phyloP scores from a whole-genome alignment of 495 filamentous ascomycete species.

The Darksidea phi region DNA sequence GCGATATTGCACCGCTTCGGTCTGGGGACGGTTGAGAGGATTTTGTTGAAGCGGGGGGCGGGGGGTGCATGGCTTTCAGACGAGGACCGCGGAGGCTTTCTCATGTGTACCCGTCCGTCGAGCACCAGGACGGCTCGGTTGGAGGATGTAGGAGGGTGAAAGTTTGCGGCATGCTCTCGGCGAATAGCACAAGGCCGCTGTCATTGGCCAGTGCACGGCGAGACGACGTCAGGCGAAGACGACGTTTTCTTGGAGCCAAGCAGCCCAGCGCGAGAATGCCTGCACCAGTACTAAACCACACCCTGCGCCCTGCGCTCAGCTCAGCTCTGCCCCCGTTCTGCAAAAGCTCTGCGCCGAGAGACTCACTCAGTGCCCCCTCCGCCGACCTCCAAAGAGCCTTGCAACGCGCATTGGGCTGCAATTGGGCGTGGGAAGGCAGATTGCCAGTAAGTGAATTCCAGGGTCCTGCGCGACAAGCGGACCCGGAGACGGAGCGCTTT shows the following conservation, averaged over 20 bases:
- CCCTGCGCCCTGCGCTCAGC: background rate
- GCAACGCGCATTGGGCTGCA: conserved; percentile 15
- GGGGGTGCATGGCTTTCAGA: no score
- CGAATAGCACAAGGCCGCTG: background rate
- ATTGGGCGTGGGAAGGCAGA: conserved; percentile 1
- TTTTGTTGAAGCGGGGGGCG: no score
- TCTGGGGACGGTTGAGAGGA: no score
- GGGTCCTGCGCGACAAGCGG: no score
- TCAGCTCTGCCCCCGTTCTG: background rate
- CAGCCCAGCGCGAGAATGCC: conserved; percentile 14
- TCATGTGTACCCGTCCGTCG: no score
- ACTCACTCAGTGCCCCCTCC: background rate
- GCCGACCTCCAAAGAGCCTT: background rate
- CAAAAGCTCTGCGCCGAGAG: background rate
- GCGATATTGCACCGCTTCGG: no score
- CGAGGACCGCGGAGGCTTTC: no score
- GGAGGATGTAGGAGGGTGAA: background rate
- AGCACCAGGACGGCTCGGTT: background rate
- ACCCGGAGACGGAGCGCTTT: no score
- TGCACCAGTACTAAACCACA: conserved; percentile 21
- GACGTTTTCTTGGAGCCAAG: background rate
- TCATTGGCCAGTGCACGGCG: background rate
- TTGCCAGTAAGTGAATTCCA: no score
- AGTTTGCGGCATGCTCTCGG: background rate
- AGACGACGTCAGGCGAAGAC: conserved; percentile 1